Conservation (phyloP, 352 stramenopile genomes). For the Phytopythium kandeliae region DNA sequence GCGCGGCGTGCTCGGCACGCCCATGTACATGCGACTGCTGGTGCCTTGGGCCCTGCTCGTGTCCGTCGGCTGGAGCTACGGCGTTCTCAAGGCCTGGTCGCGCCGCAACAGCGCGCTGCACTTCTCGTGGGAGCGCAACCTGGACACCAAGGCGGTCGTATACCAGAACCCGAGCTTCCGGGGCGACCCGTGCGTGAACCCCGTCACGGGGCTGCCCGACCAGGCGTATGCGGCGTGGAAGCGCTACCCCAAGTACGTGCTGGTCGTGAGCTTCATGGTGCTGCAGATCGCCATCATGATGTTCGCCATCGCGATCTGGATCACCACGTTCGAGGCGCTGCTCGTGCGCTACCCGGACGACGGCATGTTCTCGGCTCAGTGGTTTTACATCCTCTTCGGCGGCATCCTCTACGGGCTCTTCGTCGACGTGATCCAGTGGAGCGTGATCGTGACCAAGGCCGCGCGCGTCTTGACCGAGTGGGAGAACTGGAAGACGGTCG, state of each 20-base stretch:
- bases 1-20: conserved; percentile 48
- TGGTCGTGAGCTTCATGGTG: conserved; percentile 60
- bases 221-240: conserved; percentile 74
- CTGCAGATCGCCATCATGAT: conserved; percentile 85
- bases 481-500: conserved; percentile 84
- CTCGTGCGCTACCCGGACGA: conserved; percentile 64
- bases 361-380: conserved; percentile 68
- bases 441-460: conserved; percentile 64
- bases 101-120: conserved; percentile 74
- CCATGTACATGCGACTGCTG: conserved; percentile 80
- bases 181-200: conserved; percentile 50
- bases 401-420: conserved; percentile 78
- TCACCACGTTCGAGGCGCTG: conserved; percentile 72
- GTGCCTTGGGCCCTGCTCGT: conserved; percentile 68
- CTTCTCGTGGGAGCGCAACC: conserved; percentile 61
- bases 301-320: conserved; percentile 78
- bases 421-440: conserved; percentile 82
- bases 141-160: conserved; percentile 58
- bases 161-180: conserved; percentile 73
- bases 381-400: conserved; percentile 74
- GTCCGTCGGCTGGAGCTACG: conserved; percentile 80
- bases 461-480: conserved; percentile 70
- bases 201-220: conserved; percentile 53
- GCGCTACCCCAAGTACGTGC: conserved; percentile 65
- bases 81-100: conserved; percentile 74